Evolutionary conservation across 83 land plant genomes (phyloP).

Genomic region (Larix sibirica): DNA sequence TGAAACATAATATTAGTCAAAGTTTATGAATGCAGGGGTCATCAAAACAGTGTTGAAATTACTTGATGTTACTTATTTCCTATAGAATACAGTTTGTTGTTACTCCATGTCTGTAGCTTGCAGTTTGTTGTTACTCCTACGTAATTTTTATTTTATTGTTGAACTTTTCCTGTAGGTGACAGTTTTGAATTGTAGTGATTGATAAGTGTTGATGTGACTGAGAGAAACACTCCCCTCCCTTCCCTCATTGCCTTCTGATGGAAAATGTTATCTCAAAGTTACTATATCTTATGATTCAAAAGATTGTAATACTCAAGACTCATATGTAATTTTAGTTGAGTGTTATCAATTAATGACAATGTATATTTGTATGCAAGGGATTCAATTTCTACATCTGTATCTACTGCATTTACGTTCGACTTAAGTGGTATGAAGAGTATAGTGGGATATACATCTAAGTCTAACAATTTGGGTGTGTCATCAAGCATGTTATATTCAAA

Average conservation of each 20-base stretch:
- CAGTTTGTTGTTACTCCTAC: too few relatives aligned
- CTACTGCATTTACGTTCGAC: too few relatives aligned
- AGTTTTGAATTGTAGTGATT: too few relatives aligned
- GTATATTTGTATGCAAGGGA: not conserved
- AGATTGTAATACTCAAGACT: not conserved
- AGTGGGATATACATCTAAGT: not conserved
- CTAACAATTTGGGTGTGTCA: not conserved
- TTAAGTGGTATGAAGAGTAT: not conserved
- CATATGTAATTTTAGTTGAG: not conserved
- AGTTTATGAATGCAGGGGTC: too few relatives aligned
- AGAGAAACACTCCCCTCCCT: too few relatives aligned
- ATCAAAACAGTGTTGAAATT: too few relatives aligned
- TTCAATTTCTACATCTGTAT: not conserved
- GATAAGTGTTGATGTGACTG: not conserved
- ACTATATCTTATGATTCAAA: not conserved
- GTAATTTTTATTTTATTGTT: too few relatives aligned
- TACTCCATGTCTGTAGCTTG: too few relatives aligned
- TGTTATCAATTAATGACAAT: not conserved
- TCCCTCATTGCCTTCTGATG: not conserved
- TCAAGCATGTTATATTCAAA: not conserved
- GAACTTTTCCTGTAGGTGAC: too few relatives aligned
- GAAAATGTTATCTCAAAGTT: not conserved
- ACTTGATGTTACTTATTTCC: too few relatives aligned
- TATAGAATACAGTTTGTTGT: too few relatives aligned
- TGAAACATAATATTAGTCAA: too few relatives aligned